These are phyloP conservation scores for Aspergillus terreus DNA, from an alignment of 2,329 filamentous ascomycete species.

Conservation along the genomic window DNA sequence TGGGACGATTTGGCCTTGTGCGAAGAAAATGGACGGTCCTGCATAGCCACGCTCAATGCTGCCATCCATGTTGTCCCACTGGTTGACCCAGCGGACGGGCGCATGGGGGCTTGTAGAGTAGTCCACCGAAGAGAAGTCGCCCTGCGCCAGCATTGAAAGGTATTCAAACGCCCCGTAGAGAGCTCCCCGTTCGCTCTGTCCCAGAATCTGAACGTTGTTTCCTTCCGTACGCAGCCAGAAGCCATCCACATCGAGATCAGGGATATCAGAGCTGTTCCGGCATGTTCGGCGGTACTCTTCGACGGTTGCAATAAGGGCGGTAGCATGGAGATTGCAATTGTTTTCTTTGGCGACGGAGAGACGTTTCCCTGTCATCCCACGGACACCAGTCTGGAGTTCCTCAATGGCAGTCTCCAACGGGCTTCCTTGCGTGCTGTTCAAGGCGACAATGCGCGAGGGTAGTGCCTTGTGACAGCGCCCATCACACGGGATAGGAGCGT, in stretches of 20 bases:
- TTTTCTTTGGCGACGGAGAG: constrained; percentile 30
- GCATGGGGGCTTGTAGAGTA: constrained; percentile 56
- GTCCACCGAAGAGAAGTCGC: constrained; percentile 48
- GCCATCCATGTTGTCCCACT: constrained; percentile 69
- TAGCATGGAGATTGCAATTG: constrained; percentile 16
- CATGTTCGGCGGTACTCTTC: constrained; percentile 25
- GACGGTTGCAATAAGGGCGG: constrained; percentile 30
- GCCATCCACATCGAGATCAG: constrained; percentile 41
- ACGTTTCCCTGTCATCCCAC: constrained; percentile 53
- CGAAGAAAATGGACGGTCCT: constrained; percentile 66
- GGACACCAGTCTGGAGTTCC: constrained; percentile 57
- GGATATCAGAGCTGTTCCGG: constrained; percentile 15
- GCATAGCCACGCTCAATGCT: constrained; percentile 67
- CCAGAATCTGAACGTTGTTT: constrained; percentile 54
- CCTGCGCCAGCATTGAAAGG: constrained; percentile 61
- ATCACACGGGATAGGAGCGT: constrained; percentile 51
- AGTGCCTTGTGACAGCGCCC: constrained; percentile 36
- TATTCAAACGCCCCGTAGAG: constrained; percentile 69
- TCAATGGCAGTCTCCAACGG: constrained; percentile 59
- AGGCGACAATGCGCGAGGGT: constrained; percentile 49
- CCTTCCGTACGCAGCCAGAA: constrained; percentile 56
- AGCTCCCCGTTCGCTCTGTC: constrained; percentile 63
- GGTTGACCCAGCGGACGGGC: constrained; percentile 66
- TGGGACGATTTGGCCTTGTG: constrained; percentile 51
- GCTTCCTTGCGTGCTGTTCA: constrained; percentile 53